Base-by-base conservation (phyloP, 257 asterid species). In the Cynanchum wilfordii region DNA sequence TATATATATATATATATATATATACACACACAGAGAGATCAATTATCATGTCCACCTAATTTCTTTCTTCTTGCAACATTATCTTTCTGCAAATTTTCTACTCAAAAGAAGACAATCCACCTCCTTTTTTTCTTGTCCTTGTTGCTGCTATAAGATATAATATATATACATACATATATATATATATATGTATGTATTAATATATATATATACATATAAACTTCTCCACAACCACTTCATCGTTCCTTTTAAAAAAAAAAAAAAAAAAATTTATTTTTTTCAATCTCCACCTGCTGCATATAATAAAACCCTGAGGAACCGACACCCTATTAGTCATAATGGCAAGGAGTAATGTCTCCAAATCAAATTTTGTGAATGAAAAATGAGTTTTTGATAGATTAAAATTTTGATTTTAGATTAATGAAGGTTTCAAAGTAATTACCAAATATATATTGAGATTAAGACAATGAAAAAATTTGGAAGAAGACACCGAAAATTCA, bases 171-270 rank as follows among this genome's bases (percentile, higher is more conserved):
- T 40, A 40, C 10, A 40, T 40, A 40, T 40, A 40, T 40, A 40
- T 40, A 6, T 40, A 40, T 40, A 40, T 40, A 5, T 8, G 7
- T 10, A 42, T 36, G 5, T 6, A 36, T 6, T 3, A 3, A 36
- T 2, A 36, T 36, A 36, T 1, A 33, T 33, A 33, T 3, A 36
- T 36, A 36, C 5, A 69, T 30, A 63, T 72, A 66, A 73, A 27
- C 78, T 59, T 81, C 67, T 79, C 36, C 77, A 66, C 82, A 77
- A 73, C 86, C 70, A 72, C 83, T 73, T 68, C 78, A 58, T 45
- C 47, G 1, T 19, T 15, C 7, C 52, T 40, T n/a, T n/a, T n/a
- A n/a, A n/a, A n/a, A n/a, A n/a, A n/a, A n/a, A n/a, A n/a, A n/a
- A n/a, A n/a, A n/a, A n/a, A n/a, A n/a, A n/a, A 66, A n/a, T 50